Percentiles rank a stretch among this genome's conserved stretches.
These are phyloP conservation scores for Dryas drummondii DNA, from an alignment of 306 rosid genomes.

Conservation along the genomic window DNA sequence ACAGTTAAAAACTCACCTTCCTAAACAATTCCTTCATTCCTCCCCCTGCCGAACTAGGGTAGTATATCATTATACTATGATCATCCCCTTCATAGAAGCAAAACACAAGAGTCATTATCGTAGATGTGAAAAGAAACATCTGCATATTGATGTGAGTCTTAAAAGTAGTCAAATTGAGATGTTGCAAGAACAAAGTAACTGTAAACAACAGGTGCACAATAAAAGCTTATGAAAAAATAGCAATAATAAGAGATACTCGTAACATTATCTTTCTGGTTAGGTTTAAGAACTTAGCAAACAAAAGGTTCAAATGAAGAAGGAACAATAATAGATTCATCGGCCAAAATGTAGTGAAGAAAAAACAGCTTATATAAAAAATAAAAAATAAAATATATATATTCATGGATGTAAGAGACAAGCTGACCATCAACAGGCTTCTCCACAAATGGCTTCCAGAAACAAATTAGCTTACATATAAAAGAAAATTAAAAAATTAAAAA, in stretches of 20 bases:
- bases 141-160: constrained; percentile 20
- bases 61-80: constrained; percentile 97
- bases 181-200: constrained; percentile 5
- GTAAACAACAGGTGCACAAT: constrained; percentile 14
- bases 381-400: constrained; percentile 18
- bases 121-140: constrained; percentile 26
- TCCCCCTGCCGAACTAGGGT: constrained; percentile 99
- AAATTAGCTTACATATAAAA: constrained; percentile 32
- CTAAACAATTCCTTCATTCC: constrained; percentile 98
- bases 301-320: not conserved
- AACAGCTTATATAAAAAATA: constrained; percentile 7
- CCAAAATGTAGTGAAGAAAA: constrained; percentile 2
- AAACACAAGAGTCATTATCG: constrained; percentile 37
- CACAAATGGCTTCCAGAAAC: constrained; percentile 95
- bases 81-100: constrained; percentile 75
- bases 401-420: constrained; percentile 31
- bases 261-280: not conserved
- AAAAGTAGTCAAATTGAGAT: constrained; percentile 16
- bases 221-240: not conserved
- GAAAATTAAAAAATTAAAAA: not conserved
- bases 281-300: constrained; percentile 2
- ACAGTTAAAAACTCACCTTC: constrained; percentile 68
- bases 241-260: not conserved
- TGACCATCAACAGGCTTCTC: constrained; percentile 97
- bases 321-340: not conserved